A percentile compares a stretch with the other conserved stretches of the same genome.
phyloP scores from a whole-genome alignment of 1,284 basidiomycete genomes.

The Apiotrichum porosum region DNA sequence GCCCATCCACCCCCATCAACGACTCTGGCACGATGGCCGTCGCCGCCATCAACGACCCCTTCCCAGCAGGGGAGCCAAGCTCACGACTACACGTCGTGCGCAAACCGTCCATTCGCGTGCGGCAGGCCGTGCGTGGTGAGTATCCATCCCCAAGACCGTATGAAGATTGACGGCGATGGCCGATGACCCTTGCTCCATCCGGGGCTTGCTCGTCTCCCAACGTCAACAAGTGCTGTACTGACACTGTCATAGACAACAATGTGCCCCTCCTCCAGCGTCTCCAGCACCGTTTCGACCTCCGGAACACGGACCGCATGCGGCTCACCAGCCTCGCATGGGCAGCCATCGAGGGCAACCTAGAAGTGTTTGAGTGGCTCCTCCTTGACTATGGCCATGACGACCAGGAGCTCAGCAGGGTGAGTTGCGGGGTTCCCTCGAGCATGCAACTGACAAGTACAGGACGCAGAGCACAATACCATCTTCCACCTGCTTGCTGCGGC shows the following conservation, averaged over 20 bases:
- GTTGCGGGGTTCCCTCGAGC: too few relatives aligned
- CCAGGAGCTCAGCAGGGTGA: conserved; percentile 76
- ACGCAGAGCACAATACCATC: conserved; percentile 82
- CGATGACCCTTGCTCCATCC: too few relatives aligned
- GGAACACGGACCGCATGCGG: conserved; percentile 69
- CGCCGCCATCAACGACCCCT: too few relatives aligned
- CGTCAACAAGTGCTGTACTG: neutral
- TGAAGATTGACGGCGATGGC: too few relatives aligned
- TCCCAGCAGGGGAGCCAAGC: neutral
- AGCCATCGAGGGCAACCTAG: conserved; percentile 73
- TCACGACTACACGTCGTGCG: conserved; percentile 31
- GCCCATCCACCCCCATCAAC: too few relatives aligned
- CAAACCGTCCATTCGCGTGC: conserved; percentile 30
- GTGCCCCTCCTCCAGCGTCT: conserved; percentile 74
- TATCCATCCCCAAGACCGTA: too few relatives aligned
- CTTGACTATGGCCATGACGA: conserved; percentile 81
- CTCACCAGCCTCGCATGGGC: conserved; percentile 86
- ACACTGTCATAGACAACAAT: conserved; percentile 67
- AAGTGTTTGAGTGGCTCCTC: conserved; percentile 83
- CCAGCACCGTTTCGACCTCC: conserved; percentile 67
- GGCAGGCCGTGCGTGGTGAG: conserved; percentile 44
- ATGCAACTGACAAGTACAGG: too few relatives aligned
- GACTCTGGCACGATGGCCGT: too few relatives aligned
- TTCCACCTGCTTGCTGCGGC: conserved; percentile 79
- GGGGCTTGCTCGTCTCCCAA: too few relatives aligned